Evolutionary conservation across 108 stramenopile genomes (phyloP).

Genomic region (Ochromonas danica): DNA sequence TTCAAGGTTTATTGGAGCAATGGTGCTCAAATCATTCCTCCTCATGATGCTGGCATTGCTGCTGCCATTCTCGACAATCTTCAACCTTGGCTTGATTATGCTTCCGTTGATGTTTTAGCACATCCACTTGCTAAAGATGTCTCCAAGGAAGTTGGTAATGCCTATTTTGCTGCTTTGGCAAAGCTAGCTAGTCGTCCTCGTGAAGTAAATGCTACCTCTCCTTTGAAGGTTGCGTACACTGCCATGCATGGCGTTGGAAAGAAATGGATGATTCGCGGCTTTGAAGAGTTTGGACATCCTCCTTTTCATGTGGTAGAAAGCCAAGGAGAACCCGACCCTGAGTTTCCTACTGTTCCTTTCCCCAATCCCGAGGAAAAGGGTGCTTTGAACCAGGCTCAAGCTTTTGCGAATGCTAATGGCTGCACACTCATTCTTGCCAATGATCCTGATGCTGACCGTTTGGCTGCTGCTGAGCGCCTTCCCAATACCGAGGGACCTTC

Average conservation of each 20-base stretch:
- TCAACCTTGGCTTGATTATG: conserved; percentile 67
- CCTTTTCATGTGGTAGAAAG: conserved; percentile 67
- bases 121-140: not conserved
- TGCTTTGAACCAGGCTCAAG: conserved; percentile 80
- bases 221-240: conserved; percentile 38
- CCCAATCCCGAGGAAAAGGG: conserved; percentile 96
- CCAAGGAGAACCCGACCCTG: conserved; percentile 80
- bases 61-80: conserved; percentile 71
- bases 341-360: conserved; percentile 88
- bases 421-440: conserved; percentile 82
- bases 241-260: conserved; percentile 95
- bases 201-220: conserved; percentile 12
- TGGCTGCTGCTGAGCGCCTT: conserved; percentile 83
- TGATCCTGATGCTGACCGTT: conserved; percentile 95
- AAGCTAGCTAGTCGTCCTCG: not conserved
- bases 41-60: conserved; percentile 83
- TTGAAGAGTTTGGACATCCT: conserved; percentile 71
- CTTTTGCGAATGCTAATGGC: conserved; percentile 61
- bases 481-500: conserved; percentile 49
- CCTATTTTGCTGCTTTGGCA: conserved; percentile 65
- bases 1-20: conserved; percentile 95
- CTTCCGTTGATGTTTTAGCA: conserved; percentile 3
- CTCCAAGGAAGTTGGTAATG: conserved; percentile 54
- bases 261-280: conserved; percentile 48
- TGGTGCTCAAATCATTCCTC: conserved; percentile 89